A percentile compares a stretch with the other conserved stretches of the same genome.
These are phyloP conservation scores for Scalesia atractyloides DNA, from an alignment of 129 eudicot genomes.

Conservation along the genomic window DNA sequence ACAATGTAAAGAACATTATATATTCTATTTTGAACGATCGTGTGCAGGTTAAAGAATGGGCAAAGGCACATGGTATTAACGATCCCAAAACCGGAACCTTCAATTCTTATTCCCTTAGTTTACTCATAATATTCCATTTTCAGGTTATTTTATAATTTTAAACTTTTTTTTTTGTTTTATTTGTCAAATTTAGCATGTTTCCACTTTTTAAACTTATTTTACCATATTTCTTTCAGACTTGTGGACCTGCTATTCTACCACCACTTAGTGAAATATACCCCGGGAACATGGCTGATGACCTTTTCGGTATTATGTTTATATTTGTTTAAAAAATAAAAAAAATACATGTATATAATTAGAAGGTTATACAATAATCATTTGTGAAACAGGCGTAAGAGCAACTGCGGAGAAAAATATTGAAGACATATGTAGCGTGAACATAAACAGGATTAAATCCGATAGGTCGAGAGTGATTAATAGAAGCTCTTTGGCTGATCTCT, in stretches of 20 bases:
- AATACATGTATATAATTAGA: background rate
- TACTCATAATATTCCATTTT: conserved; percentile 83
- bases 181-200: background rate
- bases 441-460: conserved; percentile 50
- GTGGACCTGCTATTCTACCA: conserved; percentile 83
- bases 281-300: conserved; percentile 65
- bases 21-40: conserved; percentile 23
- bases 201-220: background rate
- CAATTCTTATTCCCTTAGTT: conserved; percentile 82
- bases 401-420: conserved; percentile 72
- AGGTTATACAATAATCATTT: background rate
- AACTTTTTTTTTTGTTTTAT: background rate
- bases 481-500: conserved; percentile 75
- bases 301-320: conserved; percentile 24
- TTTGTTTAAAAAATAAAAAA: background rate
- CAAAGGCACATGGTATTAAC: conserved; percentile 79
- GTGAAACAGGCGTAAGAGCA: conserved; percentile 72
- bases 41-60: conserved; percentile 96
- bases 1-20: conserved; percentile 4
- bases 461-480: conserved; percentile 52
- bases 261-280: conserved; percentile 85
- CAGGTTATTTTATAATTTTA: conserved; percentile 52
- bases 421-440: conserved; percentile 50
- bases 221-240: conserved; percentile 57
- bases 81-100: conserved; percentile 79